Percentiles rank a stretch among this genome's conserved stretches.
Conservation (phyloP, 345 rosid genomes). For the Erysimum cheiranthoides region DNA sequence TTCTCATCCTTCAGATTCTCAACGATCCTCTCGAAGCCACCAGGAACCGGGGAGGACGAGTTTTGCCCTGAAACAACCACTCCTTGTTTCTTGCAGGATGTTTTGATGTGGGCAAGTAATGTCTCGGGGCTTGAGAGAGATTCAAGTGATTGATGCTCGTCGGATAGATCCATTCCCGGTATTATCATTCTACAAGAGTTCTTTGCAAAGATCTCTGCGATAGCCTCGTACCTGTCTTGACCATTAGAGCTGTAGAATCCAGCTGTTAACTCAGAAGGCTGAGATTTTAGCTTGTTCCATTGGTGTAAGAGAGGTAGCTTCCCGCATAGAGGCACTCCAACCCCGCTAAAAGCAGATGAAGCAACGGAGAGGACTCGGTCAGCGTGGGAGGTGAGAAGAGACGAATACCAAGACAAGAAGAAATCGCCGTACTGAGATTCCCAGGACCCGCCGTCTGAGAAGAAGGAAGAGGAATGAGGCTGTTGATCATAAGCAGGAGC, state of each 20-base stretch:
- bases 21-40: slow-evolving; percentile 70
- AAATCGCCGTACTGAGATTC: slow-evolving; percentile 79
- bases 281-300: slow-evolving; percentile 76
- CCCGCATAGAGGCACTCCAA: slow-evolving; percentile 54
- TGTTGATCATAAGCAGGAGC: slow-evolving; percentile 64
- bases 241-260: slow-evolving; percentile 70
- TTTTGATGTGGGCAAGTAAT: slow-evolving; percentile 61
- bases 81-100: slow-evolving; percentile 66
- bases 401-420: slow-evolving; percentile 91
- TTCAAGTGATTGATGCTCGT: slow-evolving; percentile 57
- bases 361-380: slow-evolving; percentile 73
- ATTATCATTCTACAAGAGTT: slow-evolving; percentile 84
- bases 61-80: slow-evolving; percentile 82
- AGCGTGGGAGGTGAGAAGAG: slow-evolving; percentile 71
- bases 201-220: slow-evolving; percentile 66
- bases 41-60: slow-evolving; percentile 49
- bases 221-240: slow-evolving; percentile 68
- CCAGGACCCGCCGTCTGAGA: slow-evolving; percentile 91
- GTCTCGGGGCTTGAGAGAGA: slow-evolving; percentile 69
- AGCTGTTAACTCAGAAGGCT: slow-evolving; percentile 77
- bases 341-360: slow-evolving; percentile 53
- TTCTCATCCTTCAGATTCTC: slow-evolving; percentile 57
- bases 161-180: slow-evolving; percentile 86
- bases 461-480: slow-evolving; percentile 60
- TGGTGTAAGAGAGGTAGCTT: slow-evolving; percentile 74